These are phyloP conservation scores for Chaetomiaceae sp. DNA, from an alignment of 2,329 filamentous ascomycete genomes.

Conservation along the genomic window DNA sequence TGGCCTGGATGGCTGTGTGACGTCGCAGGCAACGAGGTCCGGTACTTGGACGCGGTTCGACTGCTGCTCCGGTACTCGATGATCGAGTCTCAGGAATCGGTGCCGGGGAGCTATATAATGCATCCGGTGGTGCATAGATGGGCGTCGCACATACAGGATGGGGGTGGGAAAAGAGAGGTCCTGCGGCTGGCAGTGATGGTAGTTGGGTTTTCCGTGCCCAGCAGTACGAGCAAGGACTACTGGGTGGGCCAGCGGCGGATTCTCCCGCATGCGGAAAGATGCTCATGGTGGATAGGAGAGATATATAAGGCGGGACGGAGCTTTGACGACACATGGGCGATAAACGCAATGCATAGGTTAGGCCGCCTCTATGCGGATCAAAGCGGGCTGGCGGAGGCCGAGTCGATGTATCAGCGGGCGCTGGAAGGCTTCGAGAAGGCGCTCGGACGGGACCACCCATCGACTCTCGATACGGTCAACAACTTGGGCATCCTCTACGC, in stretches of 20 bases:
- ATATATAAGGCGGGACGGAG: constrained; percentile 4
- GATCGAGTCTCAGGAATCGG: constrained; percentile 19
- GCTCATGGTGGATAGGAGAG: constrained; percentile 12
- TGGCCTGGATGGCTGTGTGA: constrained; percentile 22
- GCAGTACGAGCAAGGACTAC: constrained; percentile 10
- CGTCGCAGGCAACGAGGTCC: constrained; percentile 16
- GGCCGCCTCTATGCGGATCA: constrained; percentile 11
- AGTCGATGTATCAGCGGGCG: constrained; percentile 12
- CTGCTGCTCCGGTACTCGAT: constrained; percentile 26
- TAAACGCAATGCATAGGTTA: constrained; percentile 9
- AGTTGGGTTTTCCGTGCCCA: constrained; percentile 11
- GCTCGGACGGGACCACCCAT: constrained; percentile 10
- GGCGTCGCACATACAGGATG: constrained; percentile 19
- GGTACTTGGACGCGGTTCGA: constrained; percentile 19
- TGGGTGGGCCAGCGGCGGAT: constrained; percentile 15
- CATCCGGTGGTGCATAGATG: constrained; percentile 27
- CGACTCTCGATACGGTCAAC: constrained; percentile 8
- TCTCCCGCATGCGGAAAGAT: constrained; percentile 16
- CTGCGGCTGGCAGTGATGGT: constrained; percentile 16
- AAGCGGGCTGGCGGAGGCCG: constrained; percentile 4
- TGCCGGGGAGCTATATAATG: constrained; percentile 20
- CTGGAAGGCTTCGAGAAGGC: constrained; percentile 9
- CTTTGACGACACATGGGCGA: constrained; percentile 2
- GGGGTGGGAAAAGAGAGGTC: constrained; percentile 5
- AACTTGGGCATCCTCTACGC: constrained; percentile 8